Evolutionary conservation across 2,329 filamentous ascomycete species (phyloP).

Genomic region (Xylariomycetidae sp.): DNA sequence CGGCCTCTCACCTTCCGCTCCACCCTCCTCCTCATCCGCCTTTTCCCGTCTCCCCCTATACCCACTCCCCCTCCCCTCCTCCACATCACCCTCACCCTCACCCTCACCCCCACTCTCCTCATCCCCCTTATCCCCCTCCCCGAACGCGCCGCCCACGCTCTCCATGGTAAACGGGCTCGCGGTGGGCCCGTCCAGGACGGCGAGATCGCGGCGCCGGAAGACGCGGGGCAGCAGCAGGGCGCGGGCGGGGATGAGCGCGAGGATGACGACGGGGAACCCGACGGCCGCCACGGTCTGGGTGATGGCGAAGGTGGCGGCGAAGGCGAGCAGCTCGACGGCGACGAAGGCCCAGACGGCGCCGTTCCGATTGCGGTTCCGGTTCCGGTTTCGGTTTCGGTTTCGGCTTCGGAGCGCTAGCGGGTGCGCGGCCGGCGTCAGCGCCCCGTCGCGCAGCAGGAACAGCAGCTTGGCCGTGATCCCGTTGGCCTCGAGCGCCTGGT

Average conservation of each 20-base stretch:
- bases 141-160: slow-evolving; percentile 62
- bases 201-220: slow-evolving; percentile 58
- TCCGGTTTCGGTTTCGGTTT: too few species aligned
- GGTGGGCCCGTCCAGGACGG: slow-evolving; percentile 65
- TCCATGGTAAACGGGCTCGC: slow-evolving; percentile 74
- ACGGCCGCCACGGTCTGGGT: slow-evolving; percentile 80
- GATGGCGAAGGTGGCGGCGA: slow-evolving; percentile 76
- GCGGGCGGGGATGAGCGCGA: slow-evolving; percentile 63
- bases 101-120: slow-evolving; percentile 5
- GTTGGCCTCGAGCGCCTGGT: slow-evolving; percentile 71
- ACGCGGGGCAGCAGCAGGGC: slow-evolving; percentile 58
- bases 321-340: slow-evolving; percentile 61
- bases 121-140: slow-evolving; percentile 25
- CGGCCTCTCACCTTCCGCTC: too few species aligned
- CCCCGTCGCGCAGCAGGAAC: slow-evolving; percentile 61
- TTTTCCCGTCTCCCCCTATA: too few species aligned
- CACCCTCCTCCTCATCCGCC: too few species aligned
- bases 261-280: slow-evolving; percentile 72
- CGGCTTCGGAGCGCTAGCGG: too few species aligned
- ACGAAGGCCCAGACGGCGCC: slow-evolving; percentile 69
- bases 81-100: too few species aligned
- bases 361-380: slow-evolving; percentile 54
- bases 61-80: too few species aligned
- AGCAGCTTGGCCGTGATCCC: slow-evolving; percentile 72
- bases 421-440: slow-evolving; percentile 55